Percentiles rank a stretch among this genome's conserved stretches.
Conservation (phyloP, 805 yeast genomes). For the Yamadazyma sp. region DNA sequence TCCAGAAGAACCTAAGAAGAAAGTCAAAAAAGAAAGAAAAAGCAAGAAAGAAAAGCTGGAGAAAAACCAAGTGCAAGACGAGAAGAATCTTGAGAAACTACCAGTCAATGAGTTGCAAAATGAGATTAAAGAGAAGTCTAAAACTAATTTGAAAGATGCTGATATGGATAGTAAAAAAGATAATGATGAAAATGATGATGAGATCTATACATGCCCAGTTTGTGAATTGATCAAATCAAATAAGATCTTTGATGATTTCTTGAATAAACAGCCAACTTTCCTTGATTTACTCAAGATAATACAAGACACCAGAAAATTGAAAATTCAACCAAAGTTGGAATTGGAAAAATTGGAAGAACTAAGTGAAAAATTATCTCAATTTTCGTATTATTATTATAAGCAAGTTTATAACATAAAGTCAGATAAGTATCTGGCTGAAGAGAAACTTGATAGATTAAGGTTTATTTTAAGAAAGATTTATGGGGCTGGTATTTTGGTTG, state of each 20-base stretch:
- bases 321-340: conserved; percentile 21
- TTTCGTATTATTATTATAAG: conserved; percentile 5
- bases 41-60: neutral
- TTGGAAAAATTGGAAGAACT: conserved; percentile 17
- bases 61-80: neutral
- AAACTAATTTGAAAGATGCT: conserved; percentile 1
- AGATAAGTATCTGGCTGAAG: conserved; percentile 4
- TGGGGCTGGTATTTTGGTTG: conserved; percentile 26
- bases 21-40: conserved; percentile 1
- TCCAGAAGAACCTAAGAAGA: neutral
- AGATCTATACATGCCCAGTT: conserved; percentile 27
- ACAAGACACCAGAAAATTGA: conserved; percentile 14
- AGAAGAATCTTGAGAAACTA: neutral
- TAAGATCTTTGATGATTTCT: conserved; percentile 13
- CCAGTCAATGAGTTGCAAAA: neutral
- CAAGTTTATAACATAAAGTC: conserved; percentile 15
- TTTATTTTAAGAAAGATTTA: conserved; percentile 28
- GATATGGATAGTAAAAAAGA: neutral
- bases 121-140: neutral
- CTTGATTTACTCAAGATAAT: conserved; percentile 12
- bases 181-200: conserved; percentile 16
- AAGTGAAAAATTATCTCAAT: conserved; percentile 8
- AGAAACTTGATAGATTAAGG: conserved; percentile 20
- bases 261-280: conserved; percentile 14
- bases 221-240: conserved; percentile 25